Evolutionary conservation across 2,329 filamentous ascomycete genomes (phyloP), one percentile per base, ranked within the genome.

Genomic region (Claviceps purpurea): DNA sequence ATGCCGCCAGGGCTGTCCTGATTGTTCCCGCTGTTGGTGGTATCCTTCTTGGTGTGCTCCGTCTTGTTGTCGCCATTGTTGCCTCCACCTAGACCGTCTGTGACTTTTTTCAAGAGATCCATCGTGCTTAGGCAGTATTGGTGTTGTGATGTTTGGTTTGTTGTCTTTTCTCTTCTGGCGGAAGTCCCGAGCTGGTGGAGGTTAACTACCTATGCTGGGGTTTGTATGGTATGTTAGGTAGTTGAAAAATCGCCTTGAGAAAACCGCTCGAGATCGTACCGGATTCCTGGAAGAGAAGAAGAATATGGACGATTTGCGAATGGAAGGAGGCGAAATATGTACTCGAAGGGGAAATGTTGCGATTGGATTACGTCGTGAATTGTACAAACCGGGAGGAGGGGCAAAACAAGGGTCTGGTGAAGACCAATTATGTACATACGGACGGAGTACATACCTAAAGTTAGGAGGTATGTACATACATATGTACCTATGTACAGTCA

Each of bases 1-100:
- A 59, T 68, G 64, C 57, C 70, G 59, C 57, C 73, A 69, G 60
- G 49, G 52, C 56, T 53, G 34, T 49, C 20, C 16, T 34, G n/a
- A 13, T 18, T 43, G 41, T 10, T 43, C 18, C 13, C 18, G 20
- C 5, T n/a, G 14, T n/a, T 30, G 22, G 43, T 3, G 20, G 6
- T 11, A 8, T 34, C 30, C 30, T 14, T 40, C 14, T 14, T 40
- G 14, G 14, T n/a, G 38, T 40, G 14, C 38, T 40, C 16, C 14
- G 38, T 40, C 5, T 14, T 42, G 18, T 30, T 30, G 24, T 13
- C 20, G 22, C 16, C 5, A 13, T 26, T 45, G 24, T 34, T 10
- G 14, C 5, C 43, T 20, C 43, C 43, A 14, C 44, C 13, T 5
- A 47, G 26, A 8, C 18, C 18, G 6, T 47, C 30, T 6, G 45